A percentile compares a stretch with the other conserved stretches of the same genome.
phyloP scores from a whole-genome alignment of 78 protist genomes.

The Pelomyxa schiedti region DNA sequence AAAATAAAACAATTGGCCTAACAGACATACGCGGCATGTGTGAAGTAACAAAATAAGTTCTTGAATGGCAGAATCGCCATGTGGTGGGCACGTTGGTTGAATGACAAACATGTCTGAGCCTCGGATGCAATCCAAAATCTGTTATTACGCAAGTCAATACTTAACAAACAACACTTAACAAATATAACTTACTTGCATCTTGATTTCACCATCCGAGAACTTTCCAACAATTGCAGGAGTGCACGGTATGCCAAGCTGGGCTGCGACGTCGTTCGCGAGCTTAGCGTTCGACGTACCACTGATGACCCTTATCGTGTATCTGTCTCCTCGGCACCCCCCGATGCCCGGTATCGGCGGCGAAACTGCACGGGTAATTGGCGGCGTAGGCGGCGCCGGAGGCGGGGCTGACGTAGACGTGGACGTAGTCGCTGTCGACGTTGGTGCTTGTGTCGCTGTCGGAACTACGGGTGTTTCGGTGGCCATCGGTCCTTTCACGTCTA shows the following conservation, averaged over 20 bases:
- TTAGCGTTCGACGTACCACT: background rate
- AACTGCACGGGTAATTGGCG: no score
- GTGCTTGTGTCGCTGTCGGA: no score
- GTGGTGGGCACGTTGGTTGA: conserved; percentile 59
- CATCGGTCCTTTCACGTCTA: no score
- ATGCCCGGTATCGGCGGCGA: no score
- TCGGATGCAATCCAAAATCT: background rate
- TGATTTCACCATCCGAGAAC: background rate
- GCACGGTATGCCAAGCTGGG: background rate
- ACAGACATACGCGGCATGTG: background rate
- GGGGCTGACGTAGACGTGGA: no score
- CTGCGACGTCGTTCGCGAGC: background rate
- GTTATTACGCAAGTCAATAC: background rate
- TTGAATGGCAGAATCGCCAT: conserved; percentile 24
- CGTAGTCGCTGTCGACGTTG: no score
- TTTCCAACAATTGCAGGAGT: background rate
- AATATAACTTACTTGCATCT: background rate
- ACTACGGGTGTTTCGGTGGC: no score
- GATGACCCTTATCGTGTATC: background rate
- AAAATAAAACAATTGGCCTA: background rate
- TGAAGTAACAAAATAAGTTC: background rate
- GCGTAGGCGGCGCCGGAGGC: no score
- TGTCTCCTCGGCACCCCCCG: no score
- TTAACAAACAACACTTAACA: background rate
- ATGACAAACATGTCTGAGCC: conserved; percentile 64